These are phyloP conservation scores for Agaricus bisporus DNA, from an alignment of 768 basidiomycete species.

Conservation along the genomic window DNA sequence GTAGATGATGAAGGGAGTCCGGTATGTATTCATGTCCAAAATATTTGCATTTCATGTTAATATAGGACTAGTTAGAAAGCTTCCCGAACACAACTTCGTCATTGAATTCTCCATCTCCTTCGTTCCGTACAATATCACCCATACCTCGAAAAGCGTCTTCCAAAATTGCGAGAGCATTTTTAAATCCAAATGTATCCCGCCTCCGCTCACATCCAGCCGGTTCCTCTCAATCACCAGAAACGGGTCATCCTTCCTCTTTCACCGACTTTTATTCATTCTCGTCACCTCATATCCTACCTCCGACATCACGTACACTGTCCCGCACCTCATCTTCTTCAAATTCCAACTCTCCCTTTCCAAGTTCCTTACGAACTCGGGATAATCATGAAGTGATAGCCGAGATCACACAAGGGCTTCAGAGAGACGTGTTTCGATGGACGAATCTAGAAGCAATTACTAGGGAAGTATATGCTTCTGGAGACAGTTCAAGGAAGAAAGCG, in stretches of 20 bases:
- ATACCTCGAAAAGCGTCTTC: conserved; percentile 24
- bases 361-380: neutral
- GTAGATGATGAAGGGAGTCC: conserved; percentile 22
- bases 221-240: conserved; percentile 20
- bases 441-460: conserved; percentile 52
- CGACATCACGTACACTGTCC: conserved; percentile 65
- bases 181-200: conserved; percentile 75
- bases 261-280: conserved; percentile 36
- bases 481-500: conserved; percentile 48
- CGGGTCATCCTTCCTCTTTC: conserved; percentile 5
- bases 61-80: conserved; percentile 5
- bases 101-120: conserved; percentile 28
- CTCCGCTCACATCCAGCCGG: conserved; percentile 64
- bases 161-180: conserved; percentile 48
- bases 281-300: conserved; percentile 41
- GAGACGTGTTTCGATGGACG: conserved; percentile 76
- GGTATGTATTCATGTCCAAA: conserved; percentile 19
- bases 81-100: conserved; percentile 20
- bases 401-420: conserved; percentile 20
- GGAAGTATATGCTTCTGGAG: conserved; percentile 36
- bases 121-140: conserved; percentile 32
- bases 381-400: conserved; percentile 3
- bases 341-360: conserved; percentile 4
- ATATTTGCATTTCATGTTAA: conserved; percentile 2
- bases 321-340: conserved; percentile 59